Evolutionary conservation across 176 grass and related monocot species (phyloP), one percentile per base, ranked within the genome.

Genomic region (Musa itinerans): DNA sequence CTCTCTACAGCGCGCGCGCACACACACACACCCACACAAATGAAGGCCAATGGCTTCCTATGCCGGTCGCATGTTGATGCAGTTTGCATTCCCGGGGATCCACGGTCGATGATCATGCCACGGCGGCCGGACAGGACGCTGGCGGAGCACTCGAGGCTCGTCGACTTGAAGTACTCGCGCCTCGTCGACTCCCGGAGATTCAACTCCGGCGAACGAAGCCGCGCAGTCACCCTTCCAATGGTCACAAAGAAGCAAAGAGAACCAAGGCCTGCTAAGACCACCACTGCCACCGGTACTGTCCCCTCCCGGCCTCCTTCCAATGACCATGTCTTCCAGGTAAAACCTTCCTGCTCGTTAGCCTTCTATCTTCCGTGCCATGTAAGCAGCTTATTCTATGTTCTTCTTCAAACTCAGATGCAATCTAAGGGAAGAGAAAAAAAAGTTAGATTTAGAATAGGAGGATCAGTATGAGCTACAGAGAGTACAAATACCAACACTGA

Each of bases 101-200:
- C 69, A 0, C 69, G 49, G 8, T 51, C 69, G 15, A 51, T 71
- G 43, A 52, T 71, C 34, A 9, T 71, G 12, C 43, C 68, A 51
- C 49, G 69, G n/a, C 69, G 69, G 49, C 69, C 34, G 49, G 69
- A 71, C 34, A n/a, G 49, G 16, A 52, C 43, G 27, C 19, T 51
- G 21, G 12, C 64, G 64, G 83, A 88, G 19, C 80, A 90, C 61
- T 83, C 83, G 26, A 80, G 83, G 72, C 67, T 72, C 14, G 43
- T 19, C 49, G 48, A 70, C 15, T 51, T 51, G 34, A 51, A 71
- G 69, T 51, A 51, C 13, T 71, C 69, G 12, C 34, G 69, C 9
- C 43, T 71, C 8, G 17, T 71, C 43, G 69, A 71, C 34, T n/a
- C 34, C 69, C 15, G 50, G 43, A 49, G 69, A n/a, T n/a, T 51